These are phyloP conservation scores for Leavenworthia alabamica DNA, from an alignment of 345 rosid genomes.

Conservation along the genomic window DNA sequence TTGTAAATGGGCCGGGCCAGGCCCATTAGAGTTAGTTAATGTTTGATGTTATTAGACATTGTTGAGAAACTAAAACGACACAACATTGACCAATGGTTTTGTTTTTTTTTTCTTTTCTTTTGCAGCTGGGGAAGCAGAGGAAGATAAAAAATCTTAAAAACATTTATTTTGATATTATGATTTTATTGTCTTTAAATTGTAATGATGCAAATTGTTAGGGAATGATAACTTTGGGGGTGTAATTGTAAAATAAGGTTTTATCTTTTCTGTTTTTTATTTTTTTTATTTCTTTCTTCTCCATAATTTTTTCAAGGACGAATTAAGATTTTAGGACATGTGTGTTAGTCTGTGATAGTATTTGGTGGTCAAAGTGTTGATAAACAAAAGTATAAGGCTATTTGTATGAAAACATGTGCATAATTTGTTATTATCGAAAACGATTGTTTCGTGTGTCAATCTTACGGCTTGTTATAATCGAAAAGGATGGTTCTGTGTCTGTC, in stretches of 20 bases:
- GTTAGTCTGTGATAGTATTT: slow-evolving; percentile 21
- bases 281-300: background rate
- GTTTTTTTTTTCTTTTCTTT: slow-evolving; percentile 6
- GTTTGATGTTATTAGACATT: background rate
- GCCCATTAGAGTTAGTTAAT: too few species aligned
- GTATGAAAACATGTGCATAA: slow-evolving; percentile 9
- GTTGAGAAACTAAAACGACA: too few species aligned
- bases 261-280: slow-evolving; percentile 10
- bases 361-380: slow-evolving; percentile 19
- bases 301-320: slow-evolving; percentile 6
- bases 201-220: slow-evolving; percentile 14
- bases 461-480: too few species aligned
- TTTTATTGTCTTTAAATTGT: background rate
- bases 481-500: too few species aligned
- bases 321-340: slow-evolving; percentile 9
- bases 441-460: background rate
- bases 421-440: background rate
- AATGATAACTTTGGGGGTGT: slow-evolving; percentile 19
- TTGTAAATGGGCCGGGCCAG: too few species aligned
- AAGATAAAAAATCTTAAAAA: background rate
- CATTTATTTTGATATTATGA: slow-evolving; percentile 6
- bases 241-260: slow-evolving; percentile 25
- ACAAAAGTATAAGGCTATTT: slow-evolving; percentile 1
- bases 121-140: slow-evolving; percentile 19
- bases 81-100: slow-evolving; percentile 6